Evolutionary conservation across 192 early-diverging fungal species (phyloP), one percentile per base, ranked within the genome.

Genomic region (Entomortierella beljakovae): DNA sequence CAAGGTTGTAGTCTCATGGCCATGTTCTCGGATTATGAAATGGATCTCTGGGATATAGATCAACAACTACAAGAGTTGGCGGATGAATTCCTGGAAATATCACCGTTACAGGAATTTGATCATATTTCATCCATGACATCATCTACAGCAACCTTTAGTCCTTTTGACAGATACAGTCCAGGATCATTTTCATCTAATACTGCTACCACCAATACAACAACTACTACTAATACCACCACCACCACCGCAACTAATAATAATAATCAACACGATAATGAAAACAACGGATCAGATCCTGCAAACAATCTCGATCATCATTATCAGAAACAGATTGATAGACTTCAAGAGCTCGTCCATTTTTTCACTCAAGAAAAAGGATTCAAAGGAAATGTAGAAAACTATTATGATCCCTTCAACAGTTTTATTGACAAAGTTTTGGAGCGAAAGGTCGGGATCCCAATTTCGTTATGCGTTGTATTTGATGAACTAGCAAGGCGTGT

Each of bases 381-480:
- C 56, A 65, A 72, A 29, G 81, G 81, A 34, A 83, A 80, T 61
- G 68, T 54, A n/a, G 64, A 80, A 6, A 57, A 69, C 38, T 80
- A 83, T 20, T 83, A 80, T 32, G 76, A 79, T 37, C 64, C 70
- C 2, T 68, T 63, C 63, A 83, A 80, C 66, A 79, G 68, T 11
- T 68, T 83, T 34, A 80, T 83, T 53, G 75, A 80, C 48, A 70
- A 68, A 38, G 75, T 83, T 13, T 29, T 83, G 42, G 18, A 32
- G 7, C 49, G 69, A n/a, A 75, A 68, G 61, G 54, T 64, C 5
- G 81, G 81, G 23, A 83, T 80, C 33, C 76, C 81, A 2, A 71
- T 80, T 23, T 80, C 76, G 23, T 57, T 83, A 15, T 65, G 61
- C 11, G 64, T 83, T 54, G 66, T 83, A 18, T 83, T 83, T 68